Conservation (phyloP, 1,284 basidiomycete genomes). For the Rhodotorula glutinis region DNA sequence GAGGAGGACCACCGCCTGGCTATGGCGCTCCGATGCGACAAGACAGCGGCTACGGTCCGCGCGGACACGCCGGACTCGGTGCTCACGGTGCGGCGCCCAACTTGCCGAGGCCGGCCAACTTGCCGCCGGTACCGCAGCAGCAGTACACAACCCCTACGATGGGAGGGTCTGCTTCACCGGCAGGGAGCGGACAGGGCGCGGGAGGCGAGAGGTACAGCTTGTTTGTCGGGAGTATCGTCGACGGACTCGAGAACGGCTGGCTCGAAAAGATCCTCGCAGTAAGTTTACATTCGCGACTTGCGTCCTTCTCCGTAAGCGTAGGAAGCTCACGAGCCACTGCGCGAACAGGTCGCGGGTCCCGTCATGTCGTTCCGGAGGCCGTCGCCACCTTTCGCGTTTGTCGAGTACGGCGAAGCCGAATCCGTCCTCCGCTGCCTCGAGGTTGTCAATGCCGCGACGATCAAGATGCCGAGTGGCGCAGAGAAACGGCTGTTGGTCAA, state of each 20-base stretch:
- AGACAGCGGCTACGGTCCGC: conserved; percentile 42
- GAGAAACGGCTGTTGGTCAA: conserved; percentile 43
- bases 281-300: conserved; percentile 10
- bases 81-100: conserved; percentile 31
- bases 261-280: conserved; percentile 45
- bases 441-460: conserved; percentile 41
- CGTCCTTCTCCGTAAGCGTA: not conserved
- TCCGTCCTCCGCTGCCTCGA: conserved; percentile 45
- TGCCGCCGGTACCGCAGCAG: conserved; percentile 1
- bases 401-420: conserved; percentile 46
- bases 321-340: too few species aligned
- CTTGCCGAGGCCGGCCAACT: conserved; percentile 18
- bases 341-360: conserved; percentile 40
- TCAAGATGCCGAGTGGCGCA: conserved; percentile 37
- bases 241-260: conserved; percentile 44
- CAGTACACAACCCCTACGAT: not conserved
- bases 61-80: conserved; percentile 27
- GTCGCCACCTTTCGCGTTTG: conserved; percentile 45
- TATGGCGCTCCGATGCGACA: conserved; percentile 44
- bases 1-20: conserved; percentile 21
- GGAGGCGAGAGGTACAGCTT: conserved; percentile 43
- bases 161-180: not conserved
- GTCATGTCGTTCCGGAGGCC: conserved; percentile 43
- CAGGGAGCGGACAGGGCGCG: conserved; percentile 1
- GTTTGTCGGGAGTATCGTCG: conserved; percentile 45